A percentile compares a stretch with the other conserved stretches of the same genome.
Evolutionary conservation across 495 filamentous ascomycete genomes (phyloP).

Genomic region (Xanthoparmelia taractica): DNA sequence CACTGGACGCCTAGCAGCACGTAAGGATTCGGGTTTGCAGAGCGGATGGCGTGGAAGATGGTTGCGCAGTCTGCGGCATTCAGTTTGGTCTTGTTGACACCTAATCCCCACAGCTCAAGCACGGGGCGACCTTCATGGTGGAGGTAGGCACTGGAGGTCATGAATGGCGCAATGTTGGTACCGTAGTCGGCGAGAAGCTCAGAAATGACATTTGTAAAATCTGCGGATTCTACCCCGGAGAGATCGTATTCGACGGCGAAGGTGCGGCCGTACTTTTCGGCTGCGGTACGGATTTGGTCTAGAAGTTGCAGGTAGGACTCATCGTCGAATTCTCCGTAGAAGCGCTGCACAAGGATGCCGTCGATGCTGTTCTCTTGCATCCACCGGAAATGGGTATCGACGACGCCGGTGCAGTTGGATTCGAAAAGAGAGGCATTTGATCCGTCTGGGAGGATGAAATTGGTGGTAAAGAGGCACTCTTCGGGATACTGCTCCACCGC

Average conservation of each 20-base stretch:
- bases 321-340: constrained; percentile 30
- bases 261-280: constrained; percentile 30
- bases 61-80: constrained; percentile 26
- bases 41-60: constrained; percentile 26
- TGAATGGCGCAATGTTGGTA: constrained; percentile 22
- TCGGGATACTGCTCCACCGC: constrained; percentile 30
- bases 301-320: constrained; percentile 25
- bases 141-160: constrained; percentile 30
- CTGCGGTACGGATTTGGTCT: constrained; percentile 24
- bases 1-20: constrained; percentile 24
- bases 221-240: constrained; percentile 25
- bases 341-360: constrained; percentile 30
- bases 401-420: constrained; percentile 31
- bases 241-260: constrained; percentile 32
- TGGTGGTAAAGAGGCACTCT: constrained; percentile 30
- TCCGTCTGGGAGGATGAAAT: constrained; percentile 25
- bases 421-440: constrained; percentile 27
- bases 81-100: constrained; percentile 23
- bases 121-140: constrained; percentile 31
- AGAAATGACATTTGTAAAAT: background rate
- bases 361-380: constrained; percentile 31
- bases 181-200: constrained; percentile 26
- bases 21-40: constrained; percentile 27
- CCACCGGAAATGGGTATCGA: constrained; percentile 31
- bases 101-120: constrained; percentile 30